phyloP scores from a whole-genome alignment of 805 yeast species.

The Candida qinlingensis region DNA sequence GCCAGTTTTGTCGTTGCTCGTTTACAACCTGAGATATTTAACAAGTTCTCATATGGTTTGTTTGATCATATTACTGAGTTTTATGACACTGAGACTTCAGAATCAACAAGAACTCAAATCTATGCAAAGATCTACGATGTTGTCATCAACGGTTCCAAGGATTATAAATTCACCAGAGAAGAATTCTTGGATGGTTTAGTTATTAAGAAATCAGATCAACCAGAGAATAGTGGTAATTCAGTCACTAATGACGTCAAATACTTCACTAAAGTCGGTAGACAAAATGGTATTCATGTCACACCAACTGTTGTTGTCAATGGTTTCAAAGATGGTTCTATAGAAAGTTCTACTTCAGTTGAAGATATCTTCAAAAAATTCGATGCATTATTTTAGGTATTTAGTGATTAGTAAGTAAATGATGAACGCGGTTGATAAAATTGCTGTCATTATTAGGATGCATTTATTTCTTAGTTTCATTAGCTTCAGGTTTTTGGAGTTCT shows the following conservation, averaged over 20 bases:
- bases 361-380: conserved; percentile 27
- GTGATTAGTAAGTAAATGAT: not conserved
- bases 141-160: conserved; percentile 35
- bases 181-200: conserved; percentile 27
- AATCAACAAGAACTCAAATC: conserved; percentile 50
- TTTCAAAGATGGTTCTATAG: conserved; percentile 48
- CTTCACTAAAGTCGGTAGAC: conserved; percentile 67
- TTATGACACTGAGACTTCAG: conserved; percentile 56
- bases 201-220: conserved; percentile 22
- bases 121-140: conserved; percentile 48
- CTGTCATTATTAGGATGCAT: not conserved
- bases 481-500: not conserved
- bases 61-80: conserved; percentile 50
- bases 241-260: conserved; percentile 63
- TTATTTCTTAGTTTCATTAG: not conserved
- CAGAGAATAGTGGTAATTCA: conserved; percentile 53
- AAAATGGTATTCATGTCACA: conserved; percentile 77
- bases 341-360: conserved; percentile 53
- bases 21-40: conserved; percentile 45
- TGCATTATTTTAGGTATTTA: not conserved
- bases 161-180: conserved; percentile 21
- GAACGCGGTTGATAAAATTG: not conserved
- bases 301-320: conserved; percentile 78
- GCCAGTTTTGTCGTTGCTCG: conserved; percentile 66
- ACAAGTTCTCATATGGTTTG: conserved; percentile 51